Evolutionary conservation across 2,329 filamentous ascomycete genomes (phyloP).

Genomic region (Trichophyton schoenleinii): DNA sequence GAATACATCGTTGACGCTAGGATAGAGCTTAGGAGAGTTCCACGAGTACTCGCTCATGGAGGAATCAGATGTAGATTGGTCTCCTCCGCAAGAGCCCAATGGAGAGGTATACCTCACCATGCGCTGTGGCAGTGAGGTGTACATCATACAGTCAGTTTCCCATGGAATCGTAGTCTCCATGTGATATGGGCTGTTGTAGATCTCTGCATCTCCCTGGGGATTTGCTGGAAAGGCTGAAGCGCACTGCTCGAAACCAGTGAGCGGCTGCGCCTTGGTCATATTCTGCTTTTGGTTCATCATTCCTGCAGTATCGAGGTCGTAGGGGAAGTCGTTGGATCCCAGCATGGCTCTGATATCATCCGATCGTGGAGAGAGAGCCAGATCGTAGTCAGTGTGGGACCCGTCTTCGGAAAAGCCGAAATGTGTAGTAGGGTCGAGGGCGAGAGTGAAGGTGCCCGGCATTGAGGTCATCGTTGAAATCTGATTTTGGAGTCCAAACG

Average conservation of each 20-base stretch:
- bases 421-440: constrained; percentile 1
- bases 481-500: not conserved
- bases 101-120: constrained; percentile 11
- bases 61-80: constrained; percentile 10
- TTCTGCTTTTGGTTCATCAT: not conserved
- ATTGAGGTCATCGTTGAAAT: not conserved
- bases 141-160: constrained; percentile 3
- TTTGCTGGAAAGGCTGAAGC: constrained; percentile 4
- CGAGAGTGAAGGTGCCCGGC: constrained; percentile 1
- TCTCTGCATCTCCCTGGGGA: constrained; percentile 3
- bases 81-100: constrained; percentile 12
- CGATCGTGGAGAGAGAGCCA: constrained; percentile 1
- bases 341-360: constrained; percentile 2
- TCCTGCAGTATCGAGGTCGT: not conserved
- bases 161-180: not conserved
- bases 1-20: constrained; percentile 5
- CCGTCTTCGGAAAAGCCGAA: constrained; percentile 7
- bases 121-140: not conserved
- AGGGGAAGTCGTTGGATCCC: not conserved
- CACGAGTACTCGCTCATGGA: constrained; percentile 13
- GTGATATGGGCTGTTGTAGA: constrained; percentile 7
- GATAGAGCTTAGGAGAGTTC: constrained; percentile 5
- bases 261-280: constrained; percentile 4
- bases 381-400: not conserved
- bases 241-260: constrained; percentile 12